Conservation (phyloP, 345 rosid species). For the Dovyalis caffra region DNA sequence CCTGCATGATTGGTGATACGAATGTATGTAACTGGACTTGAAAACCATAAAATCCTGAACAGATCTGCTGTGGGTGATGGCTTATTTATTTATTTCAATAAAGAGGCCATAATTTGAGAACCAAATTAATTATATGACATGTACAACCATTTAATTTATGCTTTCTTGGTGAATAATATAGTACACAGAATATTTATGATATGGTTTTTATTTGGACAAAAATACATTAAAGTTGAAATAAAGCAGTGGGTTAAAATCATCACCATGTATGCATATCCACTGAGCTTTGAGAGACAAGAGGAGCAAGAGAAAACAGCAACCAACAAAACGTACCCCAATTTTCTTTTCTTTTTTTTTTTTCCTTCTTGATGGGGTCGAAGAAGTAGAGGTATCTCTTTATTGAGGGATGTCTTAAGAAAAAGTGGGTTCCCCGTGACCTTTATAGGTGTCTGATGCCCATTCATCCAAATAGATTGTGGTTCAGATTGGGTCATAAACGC, state of each 20-base stretch:
- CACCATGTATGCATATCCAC: background rate
- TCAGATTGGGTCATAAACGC: conserved; percentile 26
- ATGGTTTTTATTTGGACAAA: background rate
- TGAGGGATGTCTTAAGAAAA: background rate
- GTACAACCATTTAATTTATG: background rate
- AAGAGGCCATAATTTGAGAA: background rate
- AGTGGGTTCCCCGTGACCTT: conserved; percentile 31
- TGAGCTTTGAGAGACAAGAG: no score
- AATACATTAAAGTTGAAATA: conserved; percentile 2
- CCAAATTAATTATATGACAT: background rate
- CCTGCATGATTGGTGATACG: no score
- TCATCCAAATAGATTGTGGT: conserved; percentile 30
- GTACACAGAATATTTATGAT: conserved; percentile 1
- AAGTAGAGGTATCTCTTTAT: conserved; percentile 10
- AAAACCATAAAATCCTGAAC: no score
- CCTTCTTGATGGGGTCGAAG: background rate
- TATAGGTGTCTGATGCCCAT: conserved; percentile 38
- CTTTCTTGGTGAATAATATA: background rate
- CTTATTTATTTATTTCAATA: no score
- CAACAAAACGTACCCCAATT: background rate
- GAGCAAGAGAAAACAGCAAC: no score
- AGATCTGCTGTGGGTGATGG: no score
- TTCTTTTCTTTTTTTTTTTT: background rate
- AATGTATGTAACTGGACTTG: no score
- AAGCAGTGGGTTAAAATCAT: conserved; percentile 13